phyloP scores from a whole-genome alignment of 2,329 filamentous ascomycete species.

The Lachnellula hyalina region DNA sequence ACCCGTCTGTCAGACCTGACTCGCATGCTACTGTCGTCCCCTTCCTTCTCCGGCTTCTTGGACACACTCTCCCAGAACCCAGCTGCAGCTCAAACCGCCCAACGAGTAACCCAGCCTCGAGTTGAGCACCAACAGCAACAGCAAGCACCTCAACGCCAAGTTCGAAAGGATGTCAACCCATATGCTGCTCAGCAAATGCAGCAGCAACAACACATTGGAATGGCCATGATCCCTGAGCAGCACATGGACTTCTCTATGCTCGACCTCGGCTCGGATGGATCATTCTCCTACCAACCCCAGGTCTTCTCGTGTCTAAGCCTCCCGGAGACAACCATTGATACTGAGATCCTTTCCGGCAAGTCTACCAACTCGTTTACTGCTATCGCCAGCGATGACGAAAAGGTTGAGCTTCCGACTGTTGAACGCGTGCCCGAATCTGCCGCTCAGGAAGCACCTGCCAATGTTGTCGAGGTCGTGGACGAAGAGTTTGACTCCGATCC shows the following conservation, averaged over 20 bases:
- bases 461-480: constrained; percentile 35
- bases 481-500: constrained; percentile 59
- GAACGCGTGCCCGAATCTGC: constrained; percentile 34
- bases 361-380: constrained; percentile 43
- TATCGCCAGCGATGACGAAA: constrained; percentile 39
- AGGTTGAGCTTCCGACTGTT: constrained; percentile 44
- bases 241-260: constrained; percentile 70
- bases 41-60: constrained; percentile 78
- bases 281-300: constrained; percentile 60
- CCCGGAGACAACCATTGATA: constrained; percentile 51
- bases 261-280: constrained; percentile 49
- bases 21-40: constrained; percentile 74
- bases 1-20: constrained; percentile 71
- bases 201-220: constrained; percentile 64
- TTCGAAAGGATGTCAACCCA: constrained; percentile 63
- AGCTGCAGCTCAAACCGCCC: constrained; percentile 34
- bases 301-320: constrained; percentile 69
- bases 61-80: constrained; percentile 62
- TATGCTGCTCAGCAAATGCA: constrained; percentile 48
- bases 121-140: constrained; percentile 33
- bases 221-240: constrained; percentile 80
- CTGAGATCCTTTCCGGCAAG: constrained; percentile 67
- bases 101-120: constrained; percentile 32
- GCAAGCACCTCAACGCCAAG: constrained; percentile 41
- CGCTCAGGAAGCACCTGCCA: constrained; percentile 7